Evolutionary conservation across 2,329 filamentous ascomycete genomes (phyloP), one percentile per base, ranked within the genome.

Genomic region (Paraphoma chrysanthemicola): DNA sequence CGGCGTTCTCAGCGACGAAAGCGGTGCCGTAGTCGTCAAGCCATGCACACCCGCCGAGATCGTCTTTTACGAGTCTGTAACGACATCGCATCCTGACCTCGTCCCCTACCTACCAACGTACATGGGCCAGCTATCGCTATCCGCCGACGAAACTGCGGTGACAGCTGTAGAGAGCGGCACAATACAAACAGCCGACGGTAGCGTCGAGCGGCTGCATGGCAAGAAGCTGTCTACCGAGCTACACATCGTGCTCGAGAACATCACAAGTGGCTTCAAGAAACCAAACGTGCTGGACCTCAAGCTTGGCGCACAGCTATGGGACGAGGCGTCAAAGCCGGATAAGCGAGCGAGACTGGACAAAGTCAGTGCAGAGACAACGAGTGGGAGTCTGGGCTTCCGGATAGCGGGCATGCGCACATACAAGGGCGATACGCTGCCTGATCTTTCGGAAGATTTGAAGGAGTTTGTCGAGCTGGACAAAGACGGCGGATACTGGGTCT

Each of bases 281-380:
- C 92, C 95, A 6, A 98, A 97, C 67, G 92, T 99, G 7, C 81
- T 99, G 55, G 95, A 99, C 72, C 86, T 96, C 63, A 99, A 99
- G 80, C 86, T 99, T 17, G 95, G 95, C 43, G 85, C 88, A 48
- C 86, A 91, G 31, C 80, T 99, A 6, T 98, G 93, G 90, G 94
- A 91, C 12, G 91, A 96, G 38, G 81, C 82, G 59, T 85, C 88
- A 3, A 81, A 82, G 23, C 76, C 80, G 0, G 81, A 83, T 30
- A 90, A 90, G 73, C 79, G 86, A 14, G 81, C 77, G 23, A 81
- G 85, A 49, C 76, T 90, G 23, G 87, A 89, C 67, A 81, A 83
- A 39, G 85, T 89, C 16, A 80, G 85, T 4, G 77, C 80, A 14
- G 80, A 83, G 61, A 88, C 86, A 2, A 90, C 87, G 1, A 86